Conservation (phyloP, 2,329 filamentous ascomycete genomes). For the Dothistroma septosporum region DNA sequence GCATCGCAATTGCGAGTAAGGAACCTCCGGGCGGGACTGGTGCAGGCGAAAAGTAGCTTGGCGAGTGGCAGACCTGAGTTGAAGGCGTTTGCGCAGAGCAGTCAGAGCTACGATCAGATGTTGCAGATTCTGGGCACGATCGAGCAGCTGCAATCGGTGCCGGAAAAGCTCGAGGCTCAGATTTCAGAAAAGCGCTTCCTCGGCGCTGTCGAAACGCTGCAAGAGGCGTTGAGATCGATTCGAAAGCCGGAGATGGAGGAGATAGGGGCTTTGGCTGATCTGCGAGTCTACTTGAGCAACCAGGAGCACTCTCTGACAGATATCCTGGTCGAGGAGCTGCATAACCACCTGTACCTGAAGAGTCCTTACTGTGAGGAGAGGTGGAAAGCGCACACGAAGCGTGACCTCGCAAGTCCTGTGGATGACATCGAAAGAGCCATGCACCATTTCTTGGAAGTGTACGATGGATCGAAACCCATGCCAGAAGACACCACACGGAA, state of each 20-base stretch:
- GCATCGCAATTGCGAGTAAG: conserved; percentile 82
- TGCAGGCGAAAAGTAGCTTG: conserved; percentile 73
- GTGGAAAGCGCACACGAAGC: conserved; percentile 77
- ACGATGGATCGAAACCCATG: conserved; percentile 55
- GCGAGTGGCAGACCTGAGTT: conserved; percentile 84
- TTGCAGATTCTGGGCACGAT: conserved; percentile 67
- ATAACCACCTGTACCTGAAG: conserved; percentile 95
- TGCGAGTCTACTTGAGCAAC: conserved; percentile 83
- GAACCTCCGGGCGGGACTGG: conserved; percentile 74
- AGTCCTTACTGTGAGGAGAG: conserved; percentile 95
- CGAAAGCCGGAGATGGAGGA: conserved; percentile 84
- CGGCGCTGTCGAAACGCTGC: conserved; percentile 84
- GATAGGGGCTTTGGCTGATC: conserved; percentile 81
- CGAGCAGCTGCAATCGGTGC: conserved; percentile 82
- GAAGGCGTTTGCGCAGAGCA: conserved; percentile 80
- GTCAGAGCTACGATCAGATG: conserved; percentile 85
- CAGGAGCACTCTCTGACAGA: conserved; percentile 91
- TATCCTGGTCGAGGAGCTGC: conserved; percentile 93
- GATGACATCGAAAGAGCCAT: conserved; percentile 52
- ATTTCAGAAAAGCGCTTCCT: conserved; percentile 97
- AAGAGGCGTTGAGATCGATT: conserved; percentile 78
- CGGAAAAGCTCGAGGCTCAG: conserved; percentile 85
- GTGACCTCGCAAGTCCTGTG: conserved; percentile 34
- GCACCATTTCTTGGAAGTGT: conserved; percentile 54
- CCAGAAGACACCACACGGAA: conserved; percentile 88